A percentile compares a stretch with the other conserved stretches of the same genome.
Conservation (phyloP, 768 basidiomycete species). For the Rhodotorula kratochvilovae region DNA sequence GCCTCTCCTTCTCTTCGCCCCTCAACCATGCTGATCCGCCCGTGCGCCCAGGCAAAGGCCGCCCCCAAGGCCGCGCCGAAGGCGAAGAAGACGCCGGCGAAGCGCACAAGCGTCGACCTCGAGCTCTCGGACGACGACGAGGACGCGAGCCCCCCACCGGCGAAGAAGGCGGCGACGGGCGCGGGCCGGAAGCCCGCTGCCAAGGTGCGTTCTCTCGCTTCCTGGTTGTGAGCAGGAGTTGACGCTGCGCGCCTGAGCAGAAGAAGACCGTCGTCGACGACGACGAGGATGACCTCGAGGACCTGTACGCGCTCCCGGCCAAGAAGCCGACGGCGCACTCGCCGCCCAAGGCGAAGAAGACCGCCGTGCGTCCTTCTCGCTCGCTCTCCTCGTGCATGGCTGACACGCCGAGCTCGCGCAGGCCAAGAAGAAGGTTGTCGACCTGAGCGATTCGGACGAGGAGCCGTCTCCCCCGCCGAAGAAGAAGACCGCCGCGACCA, state of each 20-base stretch:
- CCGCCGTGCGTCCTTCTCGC: background rate
- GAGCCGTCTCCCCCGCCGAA: background rate
- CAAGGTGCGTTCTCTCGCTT: background rate
- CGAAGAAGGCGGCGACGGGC: constrained; percentile 19
- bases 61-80: constrained; percentile 35
- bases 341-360: constrained; percentile 26
- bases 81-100: constrained; percentile 45
- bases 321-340: constrained; percentile 27
- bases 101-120: constrained; percentile 17
- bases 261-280: constrained; percentile 5
- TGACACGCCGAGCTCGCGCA: background rate
- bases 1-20: background rate
- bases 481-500: background rate
- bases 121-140: constrained; percentile 4
- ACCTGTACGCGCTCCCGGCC: constrained; percentile 20
- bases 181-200: background rate
- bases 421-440: constrained; percentile 7
- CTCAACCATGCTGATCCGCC: constrained; percentile 41
- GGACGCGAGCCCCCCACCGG: constrained; percentile 13
- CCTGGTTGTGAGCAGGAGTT: no score
- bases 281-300: constrained; percentile 24
- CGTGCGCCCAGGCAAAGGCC: constrained; percentile 9
- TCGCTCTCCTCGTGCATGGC: background rate
- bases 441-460: constrained; percentile 9
- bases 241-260: background rate